These are phyloP conservation scores for Botrytis fabae DNA, from an alignment of 2,329 filamentous ascomycete species.

Conservation along the genomic window DNA sequence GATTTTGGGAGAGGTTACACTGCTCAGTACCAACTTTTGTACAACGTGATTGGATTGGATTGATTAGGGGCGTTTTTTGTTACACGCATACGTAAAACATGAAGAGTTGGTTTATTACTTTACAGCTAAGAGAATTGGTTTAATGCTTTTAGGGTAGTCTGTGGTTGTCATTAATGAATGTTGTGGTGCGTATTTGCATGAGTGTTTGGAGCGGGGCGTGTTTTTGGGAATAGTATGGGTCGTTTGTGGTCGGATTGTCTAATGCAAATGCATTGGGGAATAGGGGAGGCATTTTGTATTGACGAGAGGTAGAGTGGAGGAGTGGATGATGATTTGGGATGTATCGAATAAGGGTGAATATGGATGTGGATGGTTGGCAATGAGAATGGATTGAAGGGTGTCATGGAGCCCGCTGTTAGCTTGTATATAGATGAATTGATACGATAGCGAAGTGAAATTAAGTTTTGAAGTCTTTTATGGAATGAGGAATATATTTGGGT, in stretches of 20 bases:
- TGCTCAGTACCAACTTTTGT: neutral
- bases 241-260: neutral
- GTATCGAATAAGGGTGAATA: too few species aligned
- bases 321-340: neutral
- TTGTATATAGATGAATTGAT: slow-evolving; percentile 13
- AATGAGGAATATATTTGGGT: neutral
- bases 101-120: slow-evolving; percentile 3
- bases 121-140: neutral
- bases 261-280: neutral
- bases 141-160: slow-evolving; percentile 3
- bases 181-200: neutral
- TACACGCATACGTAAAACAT: slow-evolving; percentile 13
- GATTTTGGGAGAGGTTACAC: neutral
- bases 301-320: neutral
- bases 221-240: neutral
- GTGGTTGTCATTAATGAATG: slow-evolving; percentile 10
- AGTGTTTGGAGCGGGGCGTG: neutral
- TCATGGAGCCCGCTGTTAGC: neutral
- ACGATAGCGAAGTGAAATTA: slow-evolving; percentile 15
- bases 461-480: neutral
- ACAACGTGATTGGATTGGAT: slow-evolving; percentile 5
- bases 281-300: neutral
- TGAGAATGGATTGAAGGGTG: neutral
- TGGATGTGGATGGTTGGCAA: neutral
- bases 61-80: slow-evolving; percentile 9